Evolutionary conservation across 2,329 filamentous ascomycete genomes (phyloP), one percentile per base, ranked within the genome.

Genomic region (Bipolaris sorokiniana): DNA sequence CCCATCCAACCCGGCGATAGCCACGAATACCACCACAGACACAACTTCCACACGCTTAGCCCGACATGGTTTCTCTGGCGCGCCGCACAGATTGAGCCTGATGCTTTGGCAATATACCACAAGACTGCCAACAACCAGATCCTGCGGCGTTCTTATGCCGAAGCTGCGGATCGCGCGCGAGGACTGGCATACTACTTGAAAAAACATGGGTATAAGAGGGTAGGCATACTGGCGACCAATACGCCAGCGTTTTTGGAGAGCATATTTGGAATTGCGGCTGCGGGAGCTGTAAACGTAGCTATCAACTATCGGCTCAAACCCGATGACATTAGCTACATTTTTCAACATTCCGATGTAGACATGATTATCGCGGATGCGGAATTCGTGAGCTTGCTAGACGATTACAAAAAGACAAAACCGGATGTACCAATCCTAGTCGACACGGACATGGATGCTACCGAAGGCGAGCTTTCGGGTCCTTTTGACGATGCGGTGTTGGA

Each of bases 221-320:
- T 98, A 5, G 95, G 95, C 6, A 88, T 99, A 46, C 82, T 99
- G 10, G 88, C 88, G 7, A 91, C 95, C 3, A 99, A 99, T 74
- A 99, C 95, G 1, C 95, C 95, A 0, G 93, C 93, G 0, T 98
- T 98, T 69, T 82, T 99, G 26, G 94, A 98, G 78, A 86, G 88
- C 6, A 91, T 97, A 60, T 99, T 91, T 71, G 95, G 90, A 1
- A 89, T 97, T 65, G 88, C 88, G 0, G 93, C 90, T 1, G 90
- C 90, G 0, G 92, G 92, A 1, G 90, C 83, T 7, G 85, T 96
- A 22, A 87, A 92, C 59, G 90, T 97, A 51, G 83, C 83, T 3
- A 86, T 88, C 44, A 91, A 91, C 64, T 90, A 90, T 67, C 81
- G 89, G 2, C 80, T 97, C 44, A 95, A 95, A 74, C 81, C 85